Evolutionary conservation across 2,329 filamentous ascomycete species (phyloP).

Genomic region (Nemania diffusa): DNA sequence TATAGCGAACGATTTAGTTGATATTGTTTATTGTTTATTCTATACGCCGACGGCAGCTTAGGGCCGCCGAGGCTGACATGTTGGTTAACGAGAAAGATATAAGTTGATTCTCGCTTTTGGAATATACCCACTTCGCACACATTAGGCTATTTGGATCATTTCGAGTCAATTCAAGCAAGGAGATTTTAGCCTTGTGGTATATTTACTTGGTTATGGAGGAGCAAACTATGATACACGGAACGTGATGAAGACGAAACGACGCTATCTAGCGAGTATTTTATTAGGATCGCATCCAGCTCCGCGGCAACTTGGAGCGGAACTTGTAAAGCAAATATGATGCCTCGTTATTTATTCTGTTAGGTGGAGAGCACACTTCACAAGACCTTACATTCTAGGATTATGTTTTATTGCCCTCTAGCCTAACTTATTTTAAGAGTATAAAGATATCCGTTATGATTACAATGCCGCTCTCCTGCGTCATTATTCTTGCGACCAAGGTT

Average conservation of each 20-base stretch:
- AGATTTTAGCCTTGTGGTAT: neutral
- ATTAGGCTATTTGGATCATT: conserved; percentile 23
- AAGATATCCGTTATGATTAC: neutral
- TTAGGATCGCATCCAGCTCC: conserved; percentile 17
- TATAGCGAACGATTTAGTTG: conserved; percentile 42
- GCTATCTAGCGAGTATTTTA: conserved; percentile 24
- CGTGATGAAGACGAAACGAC: conserved; percentile 29
- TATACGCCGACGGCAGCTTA: neutral
- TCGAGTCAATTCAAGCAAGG: conserved; percentile 3
- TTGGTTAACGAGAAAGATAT: conserved; percentile 32
- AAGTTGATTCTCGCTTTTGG: conserved; percentile 24
- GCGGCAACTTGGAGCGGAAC: neutral
- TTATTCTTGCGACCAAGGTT: neutral
- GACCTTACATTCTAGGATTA: neutral
- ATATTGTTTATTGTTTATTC: conserved; percentile 48
- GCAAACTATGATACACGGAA: conserved; percentile 24
- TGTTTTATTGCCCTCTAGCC: neutral
- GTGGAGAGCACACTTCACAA: conserved; percentile 4
- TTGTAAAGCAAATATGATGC: conserved; percentile 8
- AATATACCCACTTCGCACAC: conserved; percentile 36
- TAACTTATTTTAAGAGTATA: neutral
- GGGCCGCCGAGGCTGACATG: neutral
- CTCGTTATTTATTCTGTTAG: conserved; percentile 2
- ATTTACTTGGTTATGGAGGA: conserved; percentile 14
- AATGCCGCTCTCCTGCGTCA: too few species aligned